Evolutionary conservation across 192 early-diverging fungal species (phyloP).

Genomic region (Coemansia sp.): DNA sequence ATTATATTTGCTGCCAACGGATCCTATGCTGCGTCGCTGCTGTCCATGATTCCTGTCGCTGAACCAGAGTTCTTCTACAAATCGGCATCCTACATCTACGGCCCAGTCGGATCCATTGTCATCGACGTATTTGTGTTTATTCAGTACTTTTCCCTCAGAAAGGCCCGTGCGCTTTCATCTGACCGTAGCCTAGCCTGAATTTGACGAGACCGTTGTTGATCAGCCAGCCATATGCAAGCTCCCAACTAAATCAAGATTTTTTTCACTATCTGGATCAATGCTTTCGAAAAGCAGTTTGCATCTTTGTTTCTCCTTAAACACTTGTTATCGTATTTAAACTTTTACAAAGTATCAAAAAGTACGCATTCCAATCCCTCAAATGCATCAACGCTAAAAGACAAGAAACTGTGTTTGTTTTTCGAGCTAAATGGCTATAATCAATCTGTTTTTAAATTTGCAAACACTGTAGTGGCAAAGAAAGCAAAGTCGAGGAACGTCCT

Average conservation of each 20-base stretch:
- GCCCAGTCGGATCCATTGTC: constrained; percentile 23
- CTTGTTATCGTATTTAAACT: neutral
- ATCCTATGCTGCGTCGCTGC: constrained; percentile 53
- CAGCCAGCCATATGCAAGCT: neutral
- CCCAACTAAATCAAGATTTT: neutral
- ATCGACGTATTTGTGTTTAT: constrained; percentile 21
- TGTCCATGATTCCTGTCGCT: constrained; percentile 52
- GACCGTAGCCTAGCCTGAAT: neutral
- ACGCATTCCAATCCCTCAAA: neutral
- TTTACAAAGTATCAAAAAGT: neutral
- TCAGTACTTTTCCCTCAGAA: constrained; percentile 15
- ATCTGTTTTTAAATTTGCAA: no score
- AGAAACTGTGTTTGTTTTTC: neutral
- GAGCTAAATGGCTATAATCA: no score
- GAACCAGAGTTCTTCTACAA: constrained; percentile 8
- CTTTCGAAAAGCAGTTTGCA: neutral
- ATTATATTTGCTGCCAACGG: constrained; percentile 66
- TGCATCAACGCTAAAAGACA: neutral
- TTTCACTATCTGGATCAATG: neutral
- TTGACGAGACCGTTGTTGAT: neutral
- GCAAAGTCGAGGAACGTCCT: constrained; percentile 84
- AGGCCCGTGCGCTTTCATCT: neutral
- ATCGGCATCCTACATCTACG: constrained; percentile 27
- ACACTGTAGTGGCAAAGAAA: constrained; percentile 75
- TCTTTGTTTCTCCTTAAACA: neutral